Conservation (phyloP, 495 filamentous ascomycete genomes). For the Pyrenula massariospora region DNA sequence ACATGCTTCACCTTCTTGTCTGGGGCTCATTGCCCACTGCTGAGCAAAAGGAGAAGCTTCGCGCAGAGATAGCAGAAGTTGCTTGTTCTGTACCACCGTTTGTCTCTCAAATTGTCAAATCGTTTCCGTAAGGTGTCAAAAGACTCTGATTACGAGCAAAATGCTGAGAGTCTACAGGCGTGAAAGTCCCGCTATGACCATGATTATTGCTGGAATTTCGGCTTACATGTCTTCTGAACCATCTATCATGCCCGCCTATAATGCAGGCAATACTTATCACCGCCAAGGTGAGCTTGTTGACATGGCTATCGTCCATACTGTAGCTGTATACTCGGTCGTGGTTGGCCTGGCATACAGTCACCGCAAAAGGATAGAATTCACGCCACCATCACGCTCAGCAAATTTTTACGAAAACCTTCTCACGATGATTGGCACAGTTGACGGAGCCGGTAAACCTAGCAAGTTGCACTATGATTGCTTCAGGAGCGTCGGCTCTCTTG, state of each 20-base stretch:
- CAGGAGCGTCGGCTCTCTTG: conserved; percentile 20
- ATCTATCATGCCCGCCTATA: conserved; percentile 13
- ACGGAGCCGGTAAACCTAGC: conserved; percentile 8
- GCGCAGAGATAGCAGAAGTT: conserved; percentile 17
- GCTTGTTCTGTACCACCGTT: conserved; percentile 15
- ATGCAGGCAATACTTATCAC: conserved; percentile 17
- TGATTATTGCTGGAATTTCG: conserved; percentile 22
- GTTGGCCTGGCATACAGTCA: conserved; percentile 19
- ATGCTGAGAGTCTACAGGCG: conserved; percentile 2
- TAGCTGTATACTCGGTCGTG: conserved; percentile 21
- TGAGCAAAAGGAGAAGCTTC: conserved; percentile 11
- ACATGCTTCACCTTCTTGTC: conserved; percentile 24
- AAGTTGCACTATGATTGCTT: conserved; percentile 16
- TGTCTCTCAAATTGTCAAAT: too few relatives aligned
- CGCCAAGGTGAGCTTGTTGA: conserved; percentile 10
- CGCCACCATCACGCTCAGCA: conserved; percentile 7
- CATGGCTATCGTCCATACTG: conserved; percentile 13
- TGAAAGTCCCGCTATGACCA: too few relatives aligned
- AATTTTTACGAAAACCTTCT: conserved; percentile 25
- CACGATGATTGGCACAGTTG: conserved; percentile 18
- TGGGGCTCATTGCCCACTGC: conserved; percentile 19
- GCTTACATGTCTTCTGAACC: conserved; percentile 16
- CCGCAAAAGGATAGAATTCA: conserved; percentile 12
- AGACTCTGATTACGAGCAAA: too few relatives aligned
- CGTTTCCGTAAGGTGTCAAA: too few relatives aligned